These are phyloP conservation scores for Dioscorea cayenensis DNA, from an alignment of 116 monocot species.

Conservation along the genomic window DNA sequence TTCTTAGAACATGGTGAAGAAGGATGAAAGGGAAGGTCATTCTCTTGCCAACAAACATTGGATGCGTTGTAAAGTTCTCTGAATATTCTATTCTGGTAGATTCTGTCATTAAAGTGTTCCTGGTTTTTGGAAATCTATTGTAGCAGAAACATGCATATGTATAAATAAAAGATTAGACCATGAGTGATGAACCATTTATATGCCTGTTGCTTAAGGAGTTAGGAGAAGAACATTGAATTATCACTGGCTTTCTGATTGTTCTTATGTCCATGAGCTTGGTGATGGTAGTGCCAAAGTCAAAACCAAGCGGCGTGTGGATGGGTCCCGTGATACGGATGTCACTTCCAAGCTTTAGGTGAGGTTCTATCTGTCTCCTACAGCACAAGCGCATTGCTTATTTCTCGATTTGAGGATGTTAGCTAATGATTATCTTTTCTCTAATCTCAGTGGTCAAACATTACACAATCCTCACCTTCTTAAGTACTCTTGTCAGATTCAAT, in stretches of 20 bases:
- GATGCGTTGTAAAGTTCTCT: no score
- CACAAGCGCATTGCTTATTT: background rate
- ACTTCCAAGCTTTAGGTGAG: slow-evolving; percentile 93
- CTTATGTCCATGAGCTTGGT: slow-evolving; percentile 8
- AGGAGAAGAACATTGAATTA: background rate
- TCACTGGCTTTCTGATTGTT: background rate
- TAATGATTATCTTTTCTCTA: background rate
- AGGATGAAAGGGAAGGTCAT: no score
- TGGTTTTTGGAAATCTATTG: background rate
- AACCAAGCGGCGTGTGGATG: slow-evolving; percentile 33
- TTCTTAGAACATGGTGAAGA: no score
- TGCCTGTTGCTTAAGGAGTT: background rate
- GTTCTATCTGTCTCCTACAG: background rate
- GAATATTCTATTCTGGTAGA: no score
- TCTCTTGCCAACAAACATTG: no score
- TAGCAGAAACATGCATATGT: no score
- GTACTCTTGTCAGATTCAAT: slow-evolving; percentile 81
- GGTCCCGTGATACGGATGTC: slow-evolving; percentile 75
- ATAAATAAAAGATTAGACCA: no score
- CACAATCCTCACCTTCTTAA: slow-evolving; percentile 72
- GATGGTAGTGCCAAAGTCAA: slow-evolving; percentile 35
- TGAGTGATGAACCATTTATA: no score
- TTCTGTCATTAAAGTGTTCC: background rate
- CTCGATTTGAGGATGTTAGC: background rate
- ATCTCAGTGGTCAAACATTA: slow-evolving; percentile 69